Conservation (phyloP, 2,329 filamentous ascomycete species). For the Pseudopyrenochaeta lycopersici region DNA sequence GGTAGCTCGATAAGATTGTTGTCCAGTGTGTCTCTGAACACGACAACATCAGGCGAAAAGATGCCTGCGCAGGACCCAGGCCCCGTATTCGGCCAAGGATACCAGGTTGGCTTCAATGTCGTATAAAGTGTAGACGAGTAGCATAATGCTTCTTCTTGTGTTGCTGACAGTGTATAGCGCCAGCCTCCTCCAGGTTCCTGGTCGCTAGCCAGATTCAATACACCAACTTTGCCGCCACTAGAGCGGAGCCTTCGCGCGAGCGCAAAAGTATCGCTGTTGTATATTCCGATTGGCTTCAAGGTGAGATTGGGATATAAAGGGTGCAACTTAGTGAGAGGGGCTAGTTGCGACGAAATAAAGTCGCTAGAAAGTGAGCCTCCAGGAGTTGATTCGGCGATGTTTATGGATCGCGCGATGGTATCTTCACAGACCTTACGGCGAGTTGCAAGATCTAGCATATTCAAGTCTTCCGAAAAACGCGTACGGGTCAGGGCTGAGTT, state of each 20-base stretch:
- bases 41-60: slow-evolving; percentile 28
- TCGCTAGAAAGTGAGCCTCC: slow-evolving; percentile 21
- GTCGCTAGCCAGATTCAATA: slow-evolving; percentile 32
- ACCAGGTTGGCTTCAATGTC: slow-evolving; percentile 31
- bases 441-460: slow-evolving; percentile 25
- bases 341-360: slow-evolving; percentile 26
- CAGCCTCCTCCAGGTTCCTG: slow-evolving; percentile 30
- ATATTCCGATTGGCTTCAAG: slow-evolving; percentile 15
- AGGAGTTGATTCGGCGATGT: slow-evolving; percentile 18
- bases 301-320: slow-evolving; percentile 9
- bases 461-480: background rate
- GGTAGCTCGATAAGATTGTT: slow-evolving; percentile 23
- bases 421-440: slow-evolving; percentile 32
- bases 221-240: slow-evolving; percentile 17
- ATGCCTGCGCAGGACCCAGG: slow-evolving; percentile 26
- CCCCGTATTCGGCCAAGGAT: slow-evolving; percentile 33
- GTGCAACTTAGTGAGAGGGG: slow-evolving; percentile 13
- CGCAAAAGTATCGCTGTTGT: slow-evolving; percentile 29
- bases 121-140: slow-evolving; percentile 31
- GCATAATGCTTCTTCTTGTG: slow-evolving; percentile 35
- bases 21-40: slow-evolving; percentile 29
- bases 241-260: slow-evolving; percentile 19
- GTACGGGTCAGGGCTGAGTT: no score
- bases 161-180: slow-evolving; percentile 27
- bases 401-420: slow-evolving; percentile 20